Base-by-base conservation (phyloP, 805 yeast species). In the Saccharomycopsis javanensis region DNA sequence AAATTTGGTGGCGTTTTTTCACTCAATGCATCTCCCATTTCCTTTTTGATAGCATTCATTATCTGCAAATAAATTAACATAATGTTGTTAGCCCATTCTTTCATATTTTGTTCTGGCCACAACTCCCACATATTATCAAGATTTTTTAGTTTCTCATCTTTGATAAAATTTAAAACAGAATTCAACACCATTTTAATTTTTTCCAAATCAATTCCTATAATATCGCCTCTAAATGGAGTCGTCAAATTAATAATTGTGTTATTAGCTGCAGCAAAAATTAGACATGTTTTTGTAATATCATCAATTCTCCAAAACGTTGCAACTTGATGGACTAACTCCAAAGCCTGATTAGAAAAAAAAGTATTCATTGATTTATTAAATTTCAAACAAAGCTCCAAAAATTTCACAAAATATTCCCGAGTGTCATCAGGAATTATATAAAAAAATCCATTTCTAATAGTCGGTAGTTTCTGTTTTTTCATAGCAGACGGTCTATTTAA, bases 231-330 rank as follows among this genome's bases (percentile, higher is more conserved):
- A 20, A 23, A 37, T n/a, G 55, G 13, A 1, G 56, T 28, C 13
- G 56, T 45, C 11, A 60, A 58, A 37, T 64, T 65, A 45, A 74
- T 62, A 11, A 74, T 63, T 8, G 71, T 65, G 10, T 64, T 65
- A 58, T 74, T 74, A 1, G 77, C 75, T 1, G 85, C 83, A 4
- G 81, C 76, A 56, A 76, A 79, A 5, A 82, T 59, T 6, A 79
- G 62, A 0, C 78, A 72, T 0, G 81, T 78, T 53, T 78, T 69
- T 0, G 87, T 72, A 0, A 81, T 71, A 5, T 66, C 67, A 58
- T 76, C 77, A 4, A 85, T 67, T 57, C 86, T 71, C 94, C 94
- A 86, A 55, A 79, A 72, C 45, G 71, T 73, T 2, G 61, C 50
- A 18, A 60, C 56, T 11, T 54, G 42, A 15, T 54, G 53, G 10